These are phyloP conservation scores for Amauroascus niger DNA, from an alignment of 2,329 filamentous ascomycete genomes.

Conservation along the genomic window DNA sequence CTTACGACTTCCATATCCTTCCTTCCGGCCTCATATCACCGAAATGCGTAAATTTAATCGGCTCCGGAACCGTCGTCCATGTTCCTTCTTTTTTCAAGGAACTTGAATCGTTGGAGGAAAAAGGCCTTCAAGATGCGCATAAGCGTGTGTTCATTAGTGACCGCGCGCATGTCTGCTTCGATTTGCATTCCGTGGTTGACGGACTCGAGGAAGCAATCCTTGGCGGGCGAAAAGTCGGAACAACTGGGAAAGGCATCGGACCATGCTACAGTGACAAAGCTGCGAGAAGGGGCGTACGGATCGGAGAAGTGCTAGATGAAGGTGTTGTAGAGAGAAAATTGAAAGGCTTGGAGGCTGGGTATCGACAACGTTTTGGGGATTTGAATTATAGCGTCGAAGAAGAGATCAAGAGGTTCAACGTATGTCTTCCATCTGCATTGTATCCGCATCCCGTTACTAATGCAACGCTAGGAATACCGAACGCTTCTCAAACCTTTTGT, in stretches of 20 bases:
- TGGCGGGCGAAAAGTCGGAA: constrained; percentile 40
- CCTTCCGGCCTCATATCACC: constrained; percentile 36
- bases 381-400: constrained; percentile 51
- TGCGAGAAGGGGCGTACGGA: constrained; percentile 48
- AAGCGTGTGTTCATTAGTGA: constrained; percentile 40
- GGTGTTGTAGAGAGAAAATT: constrained; percentile 47
- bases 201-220: constrained; percentile 38
- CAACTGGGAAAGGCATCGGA: constrained; percentile 43
- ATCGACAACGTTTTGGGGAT: constrained; percentile 50
- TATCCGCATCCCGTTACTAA: background rate
- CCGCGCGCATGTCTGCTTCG: constrained; percentile 22
- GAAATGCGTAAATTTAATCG: constrained; percentile 39
- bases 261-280: constrained; percentile 57
- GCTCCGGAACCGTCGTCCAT: constrained; percentile 40
- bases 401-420: constrained; percentile 50
- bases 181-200: constrained; percentile 25
- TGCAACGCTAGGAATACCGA: constrained; percentile 28
- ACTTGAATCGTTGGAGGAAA: constrained; percentile 34
- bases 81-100: constrained; percentile 43
- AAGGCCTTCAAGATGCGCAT: constrained; percentile 34
- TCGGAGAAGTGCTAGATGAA: constrained; percentile 51
- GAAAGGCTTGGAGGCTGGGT: constrained; percentile 43
- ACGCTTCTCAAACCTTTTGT: constrained; percentile 31
- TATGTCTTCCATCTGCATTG: constrained; percentile 20
- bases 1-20: constrained; percentile 43